phyloP scores from a whole-genome alignment of 1,139 yeast genomes.

The Torulaspora globosa region DNA sequence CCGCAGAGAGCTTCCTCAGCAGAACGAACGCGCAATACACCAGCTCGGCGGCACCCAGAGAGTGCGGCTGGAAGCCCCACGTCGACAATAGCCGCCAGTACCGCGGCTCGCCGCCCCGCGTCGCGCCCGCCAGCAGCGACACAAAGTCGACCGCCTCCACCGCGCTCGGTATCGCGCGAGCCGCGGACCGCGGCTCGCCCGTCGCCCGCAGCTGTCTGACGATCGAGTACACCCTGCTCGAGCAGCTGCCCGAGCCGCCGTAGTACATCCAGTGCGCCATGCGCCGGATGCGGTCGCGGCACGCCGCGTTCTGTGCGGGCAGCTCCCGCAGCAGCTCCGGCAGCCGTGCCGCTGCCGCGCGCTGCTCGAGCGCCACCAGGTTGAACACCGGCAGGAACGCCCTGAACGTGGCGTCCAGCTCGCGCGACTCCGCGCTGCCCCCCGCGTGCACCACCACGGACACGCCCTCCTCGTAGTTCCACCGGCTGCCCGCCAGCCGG shows the following conservation, averaged over 20 bases:
- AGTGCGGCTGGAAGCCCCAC: slow-evolving; percentile 35
- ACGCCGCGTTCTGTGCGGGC: slow-evolving; percentile 7
- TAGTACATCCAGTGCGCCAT: slow-evolving; percentile 33
- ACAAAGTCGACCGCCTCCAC: slow-evolving; percentile 22
- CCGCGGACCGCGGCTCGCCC: neutral
- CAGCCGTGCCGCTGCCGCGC: neutral
- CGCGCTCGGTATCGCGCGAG: slow-evolving; percentile 18
- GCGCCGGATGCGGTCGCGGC: slow-evolving; percentile 21
- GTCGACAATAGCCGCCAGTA: slow-evolving; percentile 24
- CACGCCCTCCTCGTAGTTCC: slow-evolving; percentile 14
- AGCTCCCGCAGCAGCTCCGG: slow-evolving; percentile 9
- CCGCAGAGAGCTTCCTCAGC: slow-evolving; percentile 21
- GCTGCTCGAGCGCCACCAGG: slow-evolving; percentile 16
- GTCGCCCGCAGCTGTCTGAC: slow-evolving; percentile 19
- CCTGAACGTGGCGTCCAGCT: slow-evolving; percentile 16
- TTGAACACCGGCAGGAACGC: slow-evolving; percentile 29
- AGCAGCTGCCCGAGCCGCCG: slow-evolving; percentile 16
- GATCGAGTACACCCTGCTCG: slow-evolving; percentile 27
- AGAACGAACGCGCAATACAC: slow-evolving; percentile 31
- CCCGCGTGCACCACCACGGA: slow-evolving; percentile 9
- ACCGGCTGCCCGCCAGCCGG: slow-evolving; percentile 4
- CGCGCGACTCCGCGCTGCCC: slow-evolving; percentile 1
- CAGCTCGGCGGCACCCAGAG: slow-evolving; percentile 27
- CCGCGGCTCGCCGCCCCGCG: slow-evolving; percentile 10
- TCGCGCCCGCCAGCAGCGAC: slow-evolving; percentile 7